Evolutionary conservation across 805 yeast species (phyloP), one percentile per base, ranked within the genome.

Genomic region (Debaryomyces prosopidis): DNA sequence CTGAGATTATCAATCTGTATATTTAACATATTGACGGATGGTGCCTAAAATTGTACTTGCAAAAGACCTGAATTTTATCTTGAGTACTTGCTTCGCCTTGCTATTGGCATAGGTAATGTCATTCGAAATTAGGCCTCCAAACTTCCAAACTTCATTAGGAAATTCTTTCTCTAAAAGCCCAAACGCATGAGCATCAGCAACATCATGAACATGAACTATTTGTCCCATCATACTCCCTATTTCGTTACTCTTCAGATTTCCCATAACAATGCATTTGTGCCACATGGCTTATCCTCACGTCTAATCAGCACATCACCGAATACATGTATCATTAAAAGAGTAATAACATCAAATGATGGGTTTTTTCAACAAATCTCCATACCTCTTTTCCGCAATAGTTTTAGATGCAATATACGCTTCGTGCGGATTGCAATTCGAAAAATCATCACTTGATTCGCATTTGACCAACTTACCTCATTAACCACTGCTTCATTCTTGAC

Each of bases 11-110:
- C 23, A 20, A 20, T 20, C 7, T 7, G 23, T 20, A 7, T 23
- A 30, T 14, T 30, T 9, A n/a, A 30, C 33, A n/a, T 4, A 12
- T 30, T 75, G 81, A 16, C 57, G 50, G 23, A 71, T 62, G 11
- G 78, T 62, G 48, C 77, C 80, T 23, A 60, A 58, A 10, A 79
- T 66, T 1, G 76, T 52, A 10, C 63, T 54, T 45, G 72, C 63
- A 44, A 79, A 62, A 15, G 57, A 54, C 38, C 60, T 68, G 48
- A 67, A 71, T 26, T 63, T 57, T 38, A 69, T 60, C 1, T 74
- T 77, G 32, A 77, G 52, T 7, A 66, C 51, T 23, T 59, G 8
- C 12, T 30, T 30, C 6, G 33, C 33, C 9, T 5, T 30, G 5
- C 33, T 30, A 14, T 30, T 30, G 11, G 8, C 33, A 30, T n/a